Evolutionary conservation across 192 early-diverging fungal species (phyloP), one percentile per base, ranked within the genome.

Genomic region (Paraglomus occultum): DNA sequence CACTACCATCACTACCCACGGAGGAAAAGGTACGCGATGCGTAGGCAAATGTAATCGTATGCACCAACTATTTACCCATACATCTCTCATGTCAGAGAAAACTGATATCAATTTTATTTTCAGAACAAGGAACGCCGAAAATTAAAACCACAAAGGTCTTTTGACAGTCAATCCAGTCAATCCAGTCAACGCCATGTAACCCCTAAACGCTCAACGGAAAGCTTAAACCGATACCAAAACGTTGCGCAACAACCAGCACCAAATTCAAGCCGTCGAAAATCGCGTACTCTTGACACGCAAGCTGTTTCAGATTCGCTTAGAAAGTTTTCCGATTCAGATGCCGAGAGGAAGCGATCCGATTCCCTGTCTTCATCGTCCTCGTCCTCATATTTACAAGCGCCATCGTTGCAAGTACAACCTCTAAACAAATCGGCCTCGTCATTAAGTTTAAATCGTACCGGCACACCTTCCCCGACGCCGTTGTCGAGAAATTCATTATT

Each of bases 1-100:
- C 71, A 48, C 48, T 76, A 20, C 74, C 74, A 15, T 76, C 71
- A 9, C 53, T 76, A 46, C 74, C 74, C 5, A 6, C 23, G 6
- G 69, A 75, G 15, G 47, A 23, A 31, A 31, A 31, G 31, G 31
- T 31, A 31, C 31, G 31, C 39, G 45, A 63, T n/a, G 6, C n/a
- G 31, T 12, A 68, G 42, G 66, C 54, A 53, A 48, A 44, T 57
- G 11, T 2, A 15, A 31, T 31, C 38, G 20, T 55, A 20, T 1
- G 38, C 20, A 55, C 20, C 20, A 8, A 11, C 22, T 22, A 18
- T 22, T 12, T 8, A 42, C 8, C 14, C 10, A 45, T 4, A 8
- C 48, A 63, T 47, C 45, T 8, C n/a, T 23, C 0, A 63, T 44
- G 11, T 8, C 42, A 46, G 12, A 18, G 20, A 20, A 57, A 18